Conservation (phyloP, 2,329 filamentous ascomycete genomes). For the Colletotrichum australisinense region DNA sequence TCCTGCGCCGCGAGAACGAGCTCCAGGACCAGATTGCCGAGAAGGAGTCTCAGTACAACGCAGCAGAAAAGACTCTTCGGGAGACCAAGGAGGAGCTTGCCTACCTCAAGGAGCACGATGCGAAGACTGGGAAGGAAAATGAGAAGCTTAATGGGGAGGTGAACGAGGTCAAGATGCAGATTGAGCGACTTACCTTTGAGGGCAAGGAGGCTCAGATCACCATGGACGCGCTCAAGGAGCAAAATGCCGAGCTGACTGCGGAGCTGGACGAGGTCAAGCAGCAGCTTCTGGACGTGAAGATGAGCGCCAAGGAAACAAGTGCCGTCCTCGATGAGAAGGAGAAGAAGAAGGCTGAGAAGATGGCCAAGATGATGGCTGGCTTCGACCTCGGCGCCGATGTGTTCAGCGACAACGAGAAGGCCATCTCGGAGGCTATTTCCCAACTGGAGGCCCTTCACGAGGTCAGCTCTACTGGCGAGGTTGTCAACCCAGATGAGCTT, state of each 20-base stretch:
- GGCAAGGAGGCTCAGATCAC: conserved; percentile 97
- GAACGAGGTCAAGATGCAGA: conserved; percentile 95
- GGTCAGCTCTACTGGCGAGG: conserved; percentile 80
- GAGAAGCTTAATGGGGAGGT: conserved; percentile 87
- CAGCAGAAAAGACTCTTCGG: conserved; percentile 82
- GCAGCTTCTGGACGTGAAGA: conserved; percentile 93
- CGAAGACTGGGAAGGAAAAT: conserved; percentile 87
- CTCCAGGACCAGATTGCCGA: conserved; percentile 96
- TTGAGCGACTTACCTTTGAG: conserved; percentile 95
- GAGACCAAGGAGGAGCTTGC: conserved; percentile 88
- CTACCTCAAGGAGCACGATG: conserved; percentile 87
- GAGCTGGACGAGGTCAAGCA: conserved; percentile 97
- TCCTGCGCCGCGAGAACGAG: conserved; percentile 93
- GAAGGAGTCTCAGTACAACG: conserved; percentile 84
- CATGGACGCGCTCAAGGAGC: conserved; percentile 97
- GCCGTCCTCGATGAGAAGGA: conserved; percentile 96
- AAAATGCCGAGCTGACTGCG: conserved; percentile 89
- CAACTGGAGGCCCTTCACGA: conserved; percentile 84
- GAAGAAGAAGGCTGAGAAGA: conserved; percentile 98
- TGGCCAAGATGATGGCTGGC: conserved; percentile 99
- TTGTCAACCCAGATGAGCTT: conserved; percentile 84
- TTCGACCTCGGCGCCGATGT: conserved; percentile 94
- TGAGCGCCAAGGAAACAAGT: conserved; percentile 93
- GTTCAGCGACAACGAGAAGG: conserved; percentile 92
- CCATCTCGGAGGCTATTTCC: conserved; percentile 85